phyloP scores from a whole-genome alignment of 2,329 filamentous ascomycete genomes.

The Fusarium beomiforme region DNA sequence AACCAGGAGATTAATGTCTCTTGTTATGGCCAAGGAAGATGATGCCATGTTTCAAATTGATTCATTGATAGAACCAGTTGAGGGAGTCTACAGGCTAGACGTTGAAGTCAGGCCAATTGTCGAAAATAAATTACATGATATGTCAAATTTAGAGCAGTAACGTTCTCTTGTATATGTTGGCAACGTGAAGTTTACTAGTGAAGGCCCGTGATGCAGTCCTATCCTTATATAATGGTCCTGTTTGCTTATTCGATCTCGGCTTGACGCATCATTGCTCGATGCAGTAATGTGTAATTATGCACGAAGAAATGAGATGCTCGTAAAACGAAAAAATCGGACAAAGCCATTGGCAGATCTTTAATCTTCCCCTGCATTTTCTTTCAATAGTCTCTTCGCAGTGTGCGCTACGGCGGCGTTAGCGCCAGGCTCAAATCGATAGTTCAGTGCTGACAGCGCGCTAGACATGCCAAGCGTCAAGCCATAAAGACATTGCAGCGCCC shows the following conservation, averaged over 20 bases:
- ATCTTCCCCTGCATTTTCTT: not conserved
- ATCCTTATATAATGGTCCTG: no score
- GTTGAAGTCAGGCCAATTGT: no score
- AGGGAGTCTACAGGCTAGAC: no score
- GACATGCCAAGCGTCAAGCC: not conserved
- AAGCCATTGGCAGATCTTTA: not conserved
- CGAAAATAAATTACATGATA: no score
- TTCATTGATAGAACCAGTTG: no score
- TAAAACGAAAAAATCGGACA: fast-evolving
- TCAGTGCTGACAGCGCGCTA: not conserved
- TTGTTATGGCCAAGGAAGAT: not conserved
- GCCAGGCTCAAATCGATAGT: not conserved
- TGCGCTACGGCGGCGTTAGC: not conserved
- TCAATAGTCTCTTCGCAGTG: fast-evolving
- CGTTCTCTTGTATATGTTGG: no score
- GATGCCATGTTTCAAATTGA: no score
- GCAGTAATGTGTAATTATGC: not conserved
- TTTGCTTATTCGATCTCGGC: not conserved
- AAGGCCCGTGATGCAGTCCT: no score
- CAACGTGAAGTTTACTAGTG: no score
- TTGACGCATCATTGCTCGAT: not conserved
- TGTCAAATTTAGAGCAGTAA: no score
- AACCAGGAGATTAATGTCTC: not conserved
- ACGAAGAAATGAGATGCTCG: not conserved
- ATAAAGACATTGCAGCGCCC: not conserved